Evolutionary conservation across 129 eudicot genomes (phyloP).

Genomic region (Sambucus nigra): DNA sequence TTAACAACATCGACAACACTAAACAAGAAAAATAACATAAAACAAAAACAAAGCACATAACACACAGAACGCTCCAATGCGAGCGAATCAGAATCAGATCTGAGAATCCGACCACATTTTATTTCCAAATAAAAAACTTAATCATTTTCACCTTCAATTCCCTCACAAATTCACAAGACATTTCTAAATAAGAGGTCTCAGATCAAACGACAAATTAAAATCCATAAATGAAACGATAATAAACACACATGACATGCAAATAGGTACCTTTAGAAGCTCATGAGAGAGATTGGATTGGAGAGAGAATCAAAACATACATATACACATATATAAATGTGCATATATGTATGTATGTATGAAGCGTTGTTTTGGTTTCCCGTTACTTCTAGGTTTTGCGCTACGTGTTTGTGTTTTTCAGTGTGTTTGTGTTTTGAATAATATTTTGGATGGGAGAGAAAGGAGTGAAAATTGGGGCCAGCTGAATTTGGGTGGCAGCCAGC

Average conservation of each 20-base stretch:
- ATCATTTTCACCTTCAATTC: neutral
- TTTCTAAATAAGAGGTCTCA: neutral
- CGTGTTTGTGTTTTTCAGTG: neutral
- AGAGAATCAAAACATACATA: constrained; percentile 2
- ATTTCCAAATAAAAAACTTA: constrained; percentile 2
- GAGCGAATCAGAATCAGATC: constrained; percentile 27
- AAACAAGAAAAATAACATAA: neutral
- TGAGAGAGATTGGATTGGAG: constrained; percentile 2
- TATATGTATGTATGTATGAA: neutral
- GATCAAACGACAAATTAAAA: constrained; percentile 10
- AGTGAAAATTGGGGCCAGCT: constrained; percentile 16
- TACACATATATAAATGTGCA: neutral
- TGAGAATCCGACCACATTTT: constrained; percentile 20
- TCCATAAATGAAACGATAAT: neutral
- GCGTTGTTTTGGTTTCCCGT: neutral
- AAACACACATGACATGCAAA: too few relatives aligned
- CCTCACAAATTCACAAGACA: neutral
- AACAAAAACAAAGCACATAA: neutral
- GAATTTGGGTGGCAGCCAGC: constrained; percentile 34
- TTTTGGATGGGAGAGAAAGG: constrained; percentile 6
- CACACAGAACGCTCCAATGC: neutral
- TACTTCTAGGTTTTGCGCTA: constrained; percentile 25
- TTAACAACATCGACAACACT: neutral
- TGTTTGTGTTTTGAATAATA: neutral
- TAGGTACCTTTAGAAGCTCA: constrained; percentile 23